A percentile compares a stretch with the other conserved stretches of the same genome.
phyloP scores from a whole-genome alignment of 2,329 filamentous ascomycete genomes.

The Microcyclosporella mali region DNA sequence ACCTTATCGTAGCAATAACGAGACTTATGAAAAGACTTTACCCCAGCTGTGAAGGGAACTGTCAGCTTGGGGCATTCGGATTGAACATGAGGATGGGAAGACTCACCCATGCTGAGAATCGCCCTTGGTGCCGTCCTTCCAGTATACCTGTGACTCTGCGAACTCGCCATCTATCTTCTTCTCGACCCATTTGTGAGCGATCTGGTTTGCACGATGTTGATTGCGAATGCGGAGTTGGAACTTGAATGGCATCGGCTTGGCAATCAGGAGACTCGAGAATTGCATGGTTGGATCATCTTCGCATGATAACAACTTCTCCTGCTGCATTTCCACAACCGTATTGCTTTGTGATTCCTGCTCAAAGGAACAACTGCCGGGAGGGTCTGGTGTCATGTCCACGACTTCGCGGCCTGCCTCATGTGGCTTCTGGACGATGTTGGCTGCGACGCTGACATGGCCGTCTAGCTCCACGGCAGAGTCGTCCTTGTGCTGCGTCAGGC shows the following conservation, averaged over 20 bases:
- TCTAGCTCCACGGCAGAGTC: not conserved
- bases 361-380: slow-evolving; percentile 1
- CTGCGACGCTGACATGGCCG: not conserved
- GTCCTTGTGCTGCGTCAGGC: not conserved
- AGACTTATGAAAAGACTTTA: slow-evolving; percentile 4
- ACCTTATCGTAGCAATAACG: too few species aligned
- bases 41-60: slow-evolving; percentile 5
- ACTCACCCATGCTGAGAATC: slow-evolving; percentile 22
- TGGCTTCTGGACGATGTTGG: not conserved
- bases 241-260: slow-evolving; percentile 42
- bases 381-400: not conserved
- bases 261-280: slow-evolving; percentile 41
- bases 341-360: not conserved
- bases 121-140: slow-evolving; percentile 28
- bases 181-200: slow-evolving; percentile 33
- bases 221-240: slow-evolving; percentile 36
- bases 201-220: slow-evolving; percentile 27
- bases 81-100: not conserved
- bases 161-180: slow-evolving; percentile 36
- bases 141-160: slow-evolving; percentile 33
- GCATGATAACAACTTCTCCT: not conserved
- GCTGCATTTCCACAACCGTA: not conserved
- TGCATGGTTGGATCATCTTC: slow-evolving; percentile 38
- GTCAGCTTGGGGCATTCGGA: slow-evolving; percentile 1
- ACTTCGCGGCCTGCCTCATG: not conserved